phyloP scores from a whole-genome alignment of 1,284 basidiomycete genomes.

The Pascua sp. region DNA sequence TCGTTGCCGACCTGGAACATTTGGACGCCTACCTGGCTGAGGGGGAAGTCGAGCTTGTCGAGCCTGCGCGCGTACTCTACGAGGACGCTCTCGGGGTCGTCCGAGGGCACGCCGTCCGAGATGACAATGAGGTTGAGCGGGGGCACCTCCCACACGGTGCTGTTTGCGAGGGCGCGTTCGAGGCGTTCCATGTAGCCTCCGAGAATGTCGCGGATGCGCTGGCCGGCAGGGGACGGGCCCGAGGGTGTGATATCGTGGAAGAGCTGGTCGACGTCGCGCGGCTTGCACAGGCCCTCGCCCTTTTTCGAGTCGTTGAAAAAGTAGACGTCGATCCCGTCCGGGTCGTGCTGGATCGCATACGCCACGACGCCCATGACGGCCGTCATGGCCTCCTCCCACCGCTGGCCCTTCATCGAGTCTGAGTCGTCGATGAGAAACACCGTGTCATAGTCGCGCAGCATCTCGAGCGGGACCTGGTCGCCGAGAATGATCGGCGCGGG shows the following conservation, averaged over 20 bases:
- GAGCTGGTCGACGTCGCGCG: constrained; percentile 42
- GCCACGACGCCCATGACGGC: constrained; percentile 42
- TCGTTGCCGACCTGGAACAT: constrained; percentile 49
- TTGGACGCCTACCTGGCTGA: constrained; percentile 50
- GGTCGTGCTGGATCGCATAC: constrained; percentile 23
- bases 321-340: constrained; percentile 46
- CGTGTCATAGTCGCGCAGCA: constrained; percentile 43
- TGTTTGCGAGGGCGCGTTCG: constrained; percentile 21
- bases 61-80: constrained; percentile 36
- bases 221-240: constrained; percentile 41
- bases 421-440: constrained; percentile 46
- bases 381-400: constrained; percentile 39
- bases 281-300: constrained; percentile 29
- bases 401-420: constrained; percentile 39
- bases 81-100: constrained; percentile 42
- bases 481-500: not conserved
- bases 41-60: constrained; percentile 44
- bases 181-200: constrained; percentile 42
- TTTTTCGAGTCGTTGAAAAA: constrained; percentile 46
- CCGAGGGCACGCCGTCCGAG: constrained; percentile 39
- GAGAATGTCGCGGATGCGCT: constrained; percentile 39
- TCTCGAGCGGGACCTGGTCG: constrained; percentile 21
- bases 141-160: not conserved
- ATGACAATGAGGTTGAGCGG: constrained; percentile 43
- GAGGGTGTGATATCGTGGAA: constrained; percentile 41